phyloP scores from a whole-genome alignment of 192 early-diverging fungal species.

The Coemansia sp. region DNA sequence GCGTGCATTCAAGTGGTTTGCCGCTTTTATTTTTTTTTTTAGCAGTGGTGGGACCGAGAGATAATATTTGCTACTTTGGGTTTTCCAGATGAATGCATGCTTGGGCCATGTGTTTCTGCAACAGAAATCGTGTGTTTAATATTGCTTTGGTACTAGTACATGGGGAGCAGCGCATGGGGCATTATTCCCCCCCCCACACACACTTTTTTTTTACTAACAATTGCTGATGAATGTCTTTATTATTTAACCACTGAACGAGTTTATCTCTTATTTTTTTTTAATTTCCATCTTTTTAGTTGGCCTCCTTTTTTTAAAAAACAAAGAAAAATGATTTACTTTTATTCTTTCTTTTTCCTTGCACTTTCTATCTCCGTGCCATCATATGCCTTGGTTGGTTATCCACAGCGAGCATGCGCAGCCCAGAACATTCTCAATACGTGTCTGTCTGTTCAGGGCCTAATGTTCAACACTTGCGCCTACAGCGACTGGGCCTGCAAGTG shows the following conservation, averaged over 20 bases:
- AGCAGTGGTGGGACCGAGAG: no score
- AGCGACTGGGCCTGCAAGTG: conserved; percentile 56
- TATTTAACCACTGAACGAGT: no score
- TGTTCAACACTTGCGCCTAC: conserved; percentile 40
- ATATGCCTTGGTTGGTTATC: not conserved
- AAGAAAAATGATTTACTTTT: not conserved
- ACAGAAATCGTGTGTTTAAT: not conserved
- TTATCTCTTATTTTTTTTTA: not conserved
- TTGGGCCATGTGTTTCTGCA: not conserved
- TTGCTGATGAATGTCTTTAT: no score
- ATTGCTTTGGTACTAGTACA: not conserved
- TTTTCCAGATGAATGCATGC: no score
- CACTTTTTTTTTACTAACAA: no score
- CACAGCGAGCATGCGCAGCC: conserved; percentile 22
- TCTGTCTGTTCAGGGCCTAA: conserved; percentile 18
- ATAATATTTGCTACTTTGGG: no score
- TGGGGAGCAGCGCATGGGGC: no score
- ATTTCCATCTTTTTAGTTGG: not conserved
- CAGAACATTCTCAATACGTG: conserved; percentile 46
- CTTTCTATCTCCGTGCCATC: not conserved
- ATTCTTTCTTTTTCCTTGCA: not conserved
- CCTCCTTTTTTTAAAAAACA: not conserved
- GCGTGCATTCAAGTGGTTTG: no score
- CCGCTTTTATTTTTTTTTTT: no score
- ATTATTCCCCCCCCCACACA: no score